Percentiles rank a stretch among this genome's conserved stretches.
Evolutionary conservation across 192 early-diverging fungal species (phyloP).

Genomic region (Oehlia diaphana): DNA sequence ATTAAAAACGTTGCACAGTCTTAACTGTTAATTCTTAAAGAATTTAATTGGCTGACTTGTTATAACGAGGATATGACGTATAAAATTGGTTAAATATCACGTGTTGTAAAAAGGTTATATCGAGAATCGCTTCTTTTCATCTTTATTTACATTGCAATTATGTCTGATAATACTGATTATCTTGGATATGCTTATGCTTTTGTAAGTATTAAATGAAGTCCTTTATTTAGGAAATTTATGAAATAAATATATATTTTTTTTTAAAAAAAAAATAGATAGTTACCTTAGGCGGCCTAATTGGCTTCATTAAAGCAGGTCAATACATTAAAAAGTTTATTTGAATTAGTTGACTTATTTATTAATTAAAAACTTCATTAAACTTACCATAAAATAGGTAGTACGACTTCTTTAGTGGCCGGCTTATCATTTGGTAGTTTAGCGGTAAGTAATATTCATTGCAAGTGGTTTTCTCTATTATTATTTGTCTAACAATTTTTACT

Average conservation of each 20-base stretch:
- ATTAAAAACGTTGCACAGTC: too few relatives aligned
- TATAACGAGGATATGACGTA: too few relatives aligned
- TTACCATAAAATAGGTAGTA: conserved; percentile 25
- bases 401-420: conserved; percentile 34
- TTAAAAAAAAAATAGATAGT: conserved; percentile 1
- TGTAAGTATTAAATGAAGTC: background rate
- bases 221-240: background rate
- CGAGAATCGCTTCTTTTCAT: too few relatives aligned
- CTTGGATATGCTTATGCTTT: conserved; percentile 32
- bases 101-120: too few relatives aligned
- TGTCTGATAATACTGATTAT: background rate
- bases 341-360: background rate
- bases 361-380: background rate
- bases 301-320: conserved; percentile 29
- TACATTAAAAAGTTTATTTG: background rate
- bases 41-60: too few relatives aligned
- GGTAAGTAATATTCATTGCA: background rate
- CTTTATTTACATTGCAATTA: background rate
- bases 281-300: conserved; percentile 32
- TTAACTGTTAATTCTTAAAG: too few relatives aligned
- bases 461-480: background rate
- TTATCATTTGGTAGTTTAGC: conserved; percentile 33
- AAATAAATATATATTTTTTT: background rate
- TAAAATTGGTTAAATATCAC: too few relatives aligned
- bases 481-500: background rate